Evolutionary conservation across 1,284 basidiomycete species (phyloP).

Genomic region (Xerocomus minutiporus): DNA sequence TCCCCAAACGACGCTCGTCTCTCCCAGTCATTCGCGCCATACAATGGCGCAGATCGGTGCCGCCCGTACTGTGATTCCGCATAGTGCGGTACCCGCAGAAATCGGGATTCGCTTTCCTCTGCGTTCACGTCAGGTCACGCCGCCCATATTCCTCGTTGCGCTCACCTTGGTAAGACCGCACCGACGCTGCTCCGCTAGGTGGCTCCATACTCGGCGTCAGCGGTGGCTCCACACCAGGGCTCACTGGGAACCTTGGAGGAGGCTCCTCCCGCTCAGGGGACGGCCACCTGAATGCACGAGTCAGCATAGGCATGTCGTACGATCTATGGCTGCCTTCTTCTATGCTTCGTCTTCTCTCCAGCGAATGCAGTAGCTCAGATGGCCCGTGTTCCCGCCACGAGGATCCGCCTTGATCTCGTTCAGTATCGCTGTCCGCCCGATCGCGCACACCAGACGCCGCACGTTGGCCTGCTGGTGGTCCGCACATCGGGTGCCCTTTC

Average conservation of each 20-base stretch:
- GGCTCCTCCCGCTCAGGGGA: conserved; percentile 19
- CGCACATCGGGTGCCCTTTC: conserved; percentile 15
- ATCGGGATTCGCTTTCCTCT: conserved; percentile 18
- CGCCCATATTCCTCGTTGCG: not conserved
- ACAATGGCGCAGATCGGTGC: conserved; percentile 28
- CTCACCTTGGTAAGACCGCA: conserved; percentile 22
- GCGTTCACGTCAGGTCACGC: conserved; percentile 11
- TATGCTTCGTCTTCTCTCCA: conserved; percentile 16
- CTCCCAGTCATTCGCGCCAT: conserved; percentile 24
- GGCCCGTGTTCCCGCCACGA: conserved; percentile 16
- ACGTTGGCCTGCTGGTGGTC: conserved; percentile 17
- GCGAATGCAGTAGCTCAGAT: conserved; percentile 6
- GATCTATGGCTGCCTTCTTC: conserved; percentile 13
- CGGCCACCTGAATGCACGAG: conserved; percentile 26
- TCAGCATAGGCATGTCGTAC: conserved; percentile 20
- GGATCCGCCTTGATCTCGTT: conserved; percentile 31
- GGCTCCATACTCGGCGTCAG: conserved; percentile 16
- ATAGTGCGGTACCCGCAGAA: conserved; percentile 17
- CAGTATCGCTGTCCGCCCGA: conserved; percentile 30
- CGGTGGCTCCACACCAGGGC: conserved; percentile 11
- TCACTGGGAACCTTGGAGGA: conserved; percentile 8
- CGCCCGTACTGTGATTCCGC: conserved; percentile 22
- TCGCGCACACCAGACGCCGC: conserved; percentile 12
- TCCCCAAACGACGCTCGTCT: conserved; percentile 23
- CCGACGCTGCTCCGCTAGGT: conserved; percentile 6